Conservation (phyloP, 345 rosid species). For the Salix koriyanagi region DNA sequence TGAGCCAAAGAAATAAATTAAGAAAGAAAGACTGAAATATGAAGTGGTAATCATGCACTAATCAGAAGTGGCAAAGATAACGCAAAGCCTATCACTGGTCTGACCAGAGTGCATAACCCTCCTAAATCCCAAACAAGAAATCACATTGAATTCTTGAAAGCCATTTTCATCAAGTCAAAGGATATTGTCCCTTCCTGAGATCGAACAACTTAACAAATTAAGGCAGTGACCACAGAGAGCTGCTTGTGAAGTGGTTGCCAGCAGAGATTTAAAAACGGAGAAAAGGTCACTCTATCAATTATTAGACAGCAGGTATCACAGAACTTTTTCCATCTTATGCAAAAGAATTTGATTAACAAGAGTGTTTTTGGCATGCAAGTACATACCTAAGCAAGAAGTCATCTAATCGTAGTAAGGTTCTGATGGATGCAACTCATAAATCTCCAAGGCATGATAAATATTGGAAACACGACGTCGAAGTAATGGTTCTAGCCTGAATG, state of each 20-base stretch:
- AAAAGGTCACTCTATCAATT: neutral
- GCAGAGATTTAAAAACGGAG: neutral
- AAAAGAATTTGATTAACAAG: neutral
- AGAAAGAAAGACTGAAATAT: neutral
- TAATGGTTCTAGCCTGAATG: slow-evolving; percentile 67
- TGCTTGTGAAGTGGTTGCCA: neutral
- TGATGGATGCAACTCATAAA: slow-evolving; percentile 24
- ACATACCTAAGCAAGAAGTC: neutral
- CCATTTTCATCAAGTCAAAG: neutral
- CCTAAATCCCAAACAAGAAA: neutral
- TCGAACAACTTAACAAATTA: neutral
- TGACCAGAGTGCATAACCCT: neutral
- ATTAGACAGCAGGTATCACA: neutral
- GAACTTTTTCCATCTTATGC: neutral
- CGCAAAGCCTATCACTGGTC: neutral
- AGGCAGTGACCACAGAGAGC: neutral
- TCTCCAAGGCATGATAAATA: slow-evolving; percentile 48
- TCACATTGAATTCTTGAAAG: neutral
- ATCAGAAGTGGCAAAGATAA: neutral
- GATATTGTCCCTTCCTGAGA: neutral
- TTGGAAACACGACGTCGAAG: slow-evolving; percentile 52
- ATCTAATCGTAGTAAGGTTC: neutral
- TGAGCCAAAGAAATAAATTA: neutral
- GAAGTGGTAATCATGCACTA: neutral
- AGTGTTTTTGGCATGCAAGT: neutral